A percentile compares a stretch with the other conserved stretches of the same genome.
These are phyloP conservation scores for Stylosanthes scabra DNA, from an alignment of 331 rosid species.

Conservation along the genomic window DNA sequence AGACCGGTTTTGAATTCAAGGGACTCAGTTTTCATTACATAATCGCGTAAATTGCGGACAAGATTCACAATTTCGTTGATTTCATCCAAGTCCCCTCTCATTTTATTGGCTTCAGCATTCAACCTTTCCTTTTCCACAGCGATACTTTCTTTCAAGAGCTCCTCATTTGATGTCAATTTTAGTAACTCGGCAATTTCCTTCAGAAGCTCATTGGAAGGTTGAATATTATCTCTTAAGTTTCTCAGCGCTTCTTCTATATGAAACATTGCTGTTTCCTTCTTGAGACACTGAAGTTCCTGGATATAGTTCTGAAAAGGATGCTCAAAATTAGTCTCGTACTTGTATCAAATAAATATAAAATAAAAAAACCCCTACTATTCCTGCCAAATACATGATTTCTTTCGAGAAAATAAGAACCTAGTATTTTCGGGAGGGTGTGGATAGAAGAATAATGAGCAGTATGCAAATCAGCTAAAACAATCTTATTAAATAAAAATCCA, in stretches of 20 bases:
- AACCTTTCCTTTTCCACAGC: slow-evolving; percentile 85
- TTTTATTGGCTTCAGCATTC: slow-evolving; percentile 54
- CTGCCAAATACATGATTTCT: slow-evolving; percentile 9
- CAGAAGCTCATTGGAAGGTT: slow-evolving; percentile 59
- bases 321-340: slow-evolving; percentile 41
- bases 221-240: slow-evolving; percentile 56
- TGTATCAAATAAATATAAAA: background rate
- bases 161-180: slow-evolving; percentile 70
- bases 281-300: slow-evolving; percentile 59
- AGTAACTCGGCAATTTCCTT: slow-evolving; percentile 67
- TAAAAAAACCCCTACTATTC: background rate
- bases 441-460: slow-evolving; percentile 17
- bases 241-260: slow-evolving; percentile 75
- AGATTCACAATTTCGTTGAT: slow-evolving; percentile 69
- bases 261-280: slow-evolving; percentile 71
- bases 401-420: background rate
- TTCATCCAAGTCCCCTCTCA: slow-evolving; percentile 59
- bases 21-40: slow-evolving; percentile 59
- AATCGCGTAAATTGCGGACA: slow-evolving; percentile 68
- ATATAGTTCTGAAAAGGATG: slow-evolving; percentile 48
- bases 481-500: slow-evolving; percentile 2
- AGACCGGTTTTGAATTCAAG: slow-evolving; percentile 59
- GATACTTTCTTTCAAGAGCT: slow-evolving; percentile 81
- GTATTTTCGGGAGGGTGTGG: background rate
- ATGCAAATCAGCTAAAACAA: slow-evolving; percentile 12